Evolutionary conservation across 2,329 filamentous ascomycete genomes (phyloP).

Genomic region (Penicillium italicum): DNA sequence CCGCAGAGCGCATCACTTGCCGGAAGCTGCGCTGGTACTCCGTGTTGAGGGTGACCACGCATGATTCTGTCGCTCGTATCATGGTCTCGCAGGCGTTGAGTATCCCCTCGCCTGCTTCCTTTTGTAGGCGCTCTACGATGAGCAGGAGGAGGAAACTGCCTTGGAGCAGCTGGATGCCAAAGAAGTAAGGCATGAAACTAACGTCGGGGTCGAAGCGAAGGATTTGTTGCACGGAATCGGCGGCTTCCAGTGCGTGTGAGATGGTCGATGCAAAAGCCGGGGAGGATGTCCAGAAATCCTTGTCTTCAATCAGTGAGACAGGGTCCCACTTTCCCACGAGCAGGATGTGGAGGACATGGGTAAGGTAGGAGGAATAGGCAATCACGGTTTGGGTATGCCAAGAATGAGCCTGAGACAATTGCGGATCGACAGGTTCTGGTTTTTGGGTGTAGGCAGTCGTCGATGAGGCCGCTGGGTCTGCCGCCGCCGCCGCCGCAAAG

Average conservation of each 20-base stretch:
- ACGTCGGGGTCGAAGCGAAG: slow-evolving; percentile 86
- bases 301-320: slow-evolving; percentile 86
- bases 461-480: slow-evolving; percentile 26
- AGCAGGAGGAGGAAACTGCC: slow-evolving; percentile 82
- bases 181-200: slow-evolving; percentile 97
- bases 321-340: slow-evolving; percentile 96
- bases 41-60: slow-evolving; percentile 85
- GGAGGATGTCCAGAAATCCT: slow-evolving; percentile 90
- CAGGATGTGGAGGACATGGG: slow-evolving; percentile 88
- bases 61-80: slow-evolving; percentile 85
- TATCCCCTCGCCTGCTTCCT: slow-evolving; percentile 79
- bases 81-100: slow-evolving; percentile 89
- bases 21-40: slow-evolving; percentile 96
- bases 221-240: slow-evolving; percentile 81
- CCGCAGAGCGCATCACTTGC: slow-evolving; percentile 87
- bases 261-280: slow-evolving; percentile 84
- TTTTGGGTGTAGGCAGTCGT: slow-evolving; percentile 55
- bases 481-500: slow-evolving; percentile 27
- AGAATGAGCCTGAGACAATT: slow-evolving; percentile 33
- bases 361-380: slow-evolving; percentile 85
- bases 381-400: slow-evolving; percentile 77
- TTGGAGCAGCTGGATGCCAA: slow-evolving; percentile 87
- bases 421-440: slow-evolving; percentile 46
- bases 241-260: slow-evolving; percentile 80
- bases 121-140: slow-evolving; percentile 84